Evolutionary conservation across 768 basidiomycete genomes (phyloP).

Genomic region (Hypholoma sublateritium): DNA sequence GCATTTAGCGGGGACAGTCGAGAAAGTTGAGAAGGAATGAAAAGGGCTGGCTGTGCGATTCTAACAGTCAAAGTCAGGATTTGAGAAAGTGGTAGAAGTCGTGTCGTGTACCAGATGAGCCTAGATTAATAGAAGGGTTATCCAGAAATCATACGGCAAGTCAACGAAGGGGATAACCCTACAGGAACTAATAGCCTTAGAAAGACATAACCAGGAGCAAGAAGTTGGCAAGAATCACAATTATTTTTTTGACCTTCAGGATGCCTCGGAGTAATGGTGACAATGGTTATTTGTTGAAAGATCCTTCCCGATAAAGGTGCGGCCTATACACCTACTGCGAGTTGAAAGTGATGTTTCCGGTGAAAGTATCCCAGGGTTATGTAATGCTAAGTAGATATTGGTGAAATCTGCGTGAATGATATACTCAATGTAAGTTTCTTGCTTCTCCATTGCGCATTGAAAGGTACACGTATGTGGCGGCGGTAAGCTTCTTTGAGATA

Average conservation of each 20-base stretch:
- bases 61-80: background rate
- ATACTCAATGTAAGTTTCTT: slow-evolving; percentile 11
- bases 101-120: slow-evolving; percentile 1
- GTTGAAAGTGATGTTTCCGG: slow-evolving; percentile 20
- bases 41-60: background rate
- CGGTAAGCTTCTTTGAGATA: slow-evolving; percentile 13
- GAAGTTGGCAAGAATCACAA: slow-evolving; percentile 18
- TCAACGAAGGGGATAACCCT: slow-evolving; percentile 19
- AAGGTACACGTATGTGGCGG: slow-evolving; percentile 14
- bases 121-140: slow-evolving; percentile 3
- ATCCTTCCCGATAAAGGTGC: slow-evolving; percentile 35
- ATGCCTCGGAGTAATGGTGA: slow-evolving; percentile 32
- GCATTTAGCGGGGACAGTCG: slow-evolving; percentile 5
- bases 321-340: slow-evolving; percentile 21
- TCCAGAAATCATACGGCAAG: slow-evolving; percentile 12
- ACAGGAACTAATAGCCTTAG: slow-evolving; percentile 29
- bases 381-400: slow-evolving; percentile 11
- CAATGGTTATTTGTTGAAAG: slow-evolving; percentile 28
- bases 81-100: slow-evolving; percentile 3
- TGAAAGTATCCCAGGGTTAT: slow-evolving; percentile 32
- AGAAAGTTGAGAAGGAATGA: background rate
- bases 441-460: slow-evolving; percentile 18
- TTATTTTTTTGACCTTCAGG: slow-evolving; percentile 31
- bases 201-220: slow-evolving; percentile 27
- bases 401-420: slow-evolving; percentile 7